Evolutionary conservation across 257 asterid species (phyloP), one percentile per base, ranked within the genome.

Genomic region (Solanum etuberosum): DNA sequence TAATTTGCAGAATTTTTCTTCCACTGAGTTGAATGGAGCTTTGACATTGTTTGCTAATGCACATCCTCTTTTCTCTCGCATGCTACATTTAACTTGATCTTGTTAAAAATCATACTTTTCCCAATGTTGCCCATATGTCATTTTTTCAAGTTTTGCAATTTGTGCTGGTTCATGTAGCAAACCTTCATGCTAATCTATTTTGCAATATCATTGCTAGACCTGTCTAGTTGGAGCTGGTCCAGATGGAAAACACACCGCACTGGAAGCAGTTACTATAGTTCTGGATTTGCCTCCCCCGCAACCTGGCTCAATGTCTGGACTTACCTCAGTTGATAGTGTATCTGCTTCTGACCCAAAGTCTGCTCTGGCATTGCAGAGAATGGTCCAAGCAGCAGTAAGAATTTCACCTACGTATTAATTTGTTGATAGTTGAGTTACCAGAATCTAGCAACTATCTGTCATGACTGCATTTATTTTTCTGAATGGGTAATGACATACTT

Each of bases 161-260:
- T 29, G 29, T n/a, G 81, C 34, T n/a, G 34, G 83, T 38, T 76
- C 83, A 40, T 80, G 29, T 46, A 48, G 29, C 40, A 80, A 48
- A 80, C 18, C 7, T 80, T 20, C 85, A 18, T 80, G 29, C 29
- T 80, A 48, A 46, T 80, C 29, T 48, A 48, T 38, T 76, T 29
- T 16, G 42, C 48, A 31, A 27, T 65, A 35, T 91, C 71, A 85
- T 89, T 86, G 59, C 83, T 91, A 97, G 99, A 97, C 99, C 76
- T 97, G 99, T 92, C 91, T 97, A 88, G 99, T 97, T 88, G 99
- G 99, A 90, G 98, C 99, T 89, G 99, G 99, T 86, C 95, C 99
- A 83, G 98, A 94, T 34, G 99, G 99, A 88, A 97, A 97, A 88
- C 99, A 95, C 91, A 97, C 98, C 42, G 99, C 99, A 90, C 91